Evolutionary conservation across 805 yeast genomes (phyloP).

Genomic region (Starmerella davenportii): DNA sequence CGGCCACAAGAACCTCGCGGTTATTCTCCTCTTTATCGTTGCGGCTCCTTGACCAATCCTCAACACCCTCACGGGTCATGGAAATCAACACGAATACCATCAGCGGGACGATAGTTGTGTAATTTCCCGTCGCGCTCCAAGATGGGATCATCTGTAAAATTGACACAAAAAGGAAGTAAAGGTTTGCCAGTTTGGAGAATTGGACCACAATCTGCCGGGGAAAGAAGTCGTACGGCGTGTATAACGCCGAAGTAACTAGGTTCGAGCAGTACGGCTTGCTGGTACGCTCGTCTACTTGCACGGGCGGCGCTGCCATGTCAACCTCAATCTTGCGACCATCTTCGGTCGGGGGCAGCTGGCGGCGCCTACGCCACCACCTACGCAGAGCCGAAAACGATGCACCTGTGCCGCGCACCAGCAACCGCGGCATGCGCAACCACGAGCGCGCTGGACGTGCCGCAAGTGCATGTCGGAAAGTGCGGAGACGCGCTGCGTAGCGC

Average conservation of each 20-base stretch:
- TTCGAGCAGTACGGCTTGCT: slow-evolving; percentile 45
- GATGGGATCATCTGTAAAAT: slow-evolving; percentile 89
- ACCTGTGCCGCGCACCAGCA: slow-evolving; percentile 4
- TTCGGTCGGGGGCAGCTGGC: slow-evolving; percentile 30
- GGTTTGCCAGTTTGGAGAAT: slow-evolving; percentile 80
- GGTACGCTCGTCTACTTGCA: slow-evolving; percentile 50
- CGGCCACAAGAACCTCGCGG: slow-evolving; percentile 29
- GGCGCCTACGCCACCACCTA: slow-evolving; percentile 13
- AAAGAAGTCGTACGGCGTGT: slow-evolving; percentile 58
- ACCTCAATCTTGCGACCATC: slow-evolving; percentile 68
- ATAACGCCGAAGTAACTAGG: slow-evolving; percentile 68
- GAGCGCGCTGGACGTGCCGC: slow-evolving; percentile 1
- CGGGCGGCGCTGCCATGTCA: slow-evolving; percentile 21
- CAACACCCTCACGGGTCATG: slow-evolving; percentile 81
- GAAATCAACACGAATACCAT: slow-evolving; percentile 74
- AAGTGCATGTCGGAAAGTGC: neutral
- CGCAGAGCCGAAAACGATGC: slow-evolving; percentile 4
- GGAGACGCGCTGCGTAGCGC: slow-evolving; percentile 1
- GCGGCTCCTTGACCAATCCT: slow-evolving; percentile 73
- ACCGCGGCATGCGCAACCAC: neutral
- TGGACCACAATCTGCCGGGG: slow-evolving; percentile 84
- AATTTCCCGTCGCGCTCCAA: slow-evolving; percentile 94
- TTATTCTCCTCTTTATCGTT: slow-evolving; percentile 76
- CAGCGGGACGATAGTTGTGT: slow-evolving; percentile 82
- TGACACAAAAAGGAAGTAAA: slow-evolving; percentile 77